These are phyloP conservation scores for Epicoccum nigrum DNA, from an alignment of 2,329 filamentous ascomycete genomes.

Conservation along the genomic window DNA sequence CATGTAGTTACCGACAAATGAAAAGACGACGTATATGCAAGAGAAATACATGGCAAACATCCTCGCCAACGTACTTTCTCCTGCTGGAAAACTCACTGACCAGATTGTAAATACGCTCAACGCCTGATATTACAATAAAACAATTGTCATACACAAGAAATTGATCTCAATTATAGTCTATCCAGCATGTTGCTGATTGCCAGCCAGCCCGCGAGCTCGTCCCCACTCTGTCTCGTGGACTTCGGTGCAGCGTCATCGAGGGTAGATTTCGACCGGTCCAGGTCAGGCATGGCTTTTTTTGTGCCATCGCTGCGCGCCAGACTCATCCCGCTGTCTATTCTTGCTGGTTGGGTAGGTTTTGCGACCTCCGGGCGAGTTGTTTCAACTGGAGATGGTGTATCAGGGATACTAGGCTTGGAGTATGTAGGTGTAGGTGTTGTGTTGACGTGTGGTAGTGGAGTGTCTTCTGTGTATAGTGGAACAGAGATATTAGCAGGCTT, in stretches of 20 bases:
- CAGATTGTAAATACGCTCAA: too few relatives aligned
- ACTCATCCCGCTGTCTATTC: conserved; percentile 7
- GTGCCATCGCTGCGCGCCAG: not conserved
- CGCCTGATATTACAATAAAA: too few relatives aligned
- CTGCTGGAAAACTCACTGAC: too few relatives aligned
- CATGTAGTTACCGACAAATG: too few relatives aligned
- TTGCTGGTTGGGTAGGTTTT: not conserved
- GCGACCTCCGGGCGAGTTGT: not conserved
- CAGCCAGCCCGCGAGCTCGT: conserved; percentile 13
- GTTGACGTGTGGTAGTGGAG: not conserved
- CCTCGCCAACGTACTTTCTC: too few relatives aligned
- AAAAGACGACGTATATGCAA: too few relatives aligned
- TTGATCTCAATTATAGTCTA: conserved; percentile 4
- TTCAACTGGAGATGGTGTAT: not conserved
- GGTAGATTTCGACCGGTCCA: not conserved
- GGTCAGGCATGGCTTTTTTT: not conserved
- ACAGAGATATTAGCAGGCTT: too few relatives aligned
- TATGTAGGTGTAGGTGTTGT: not conserved
- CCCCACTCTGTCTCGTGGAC: conserved; percentile 6
- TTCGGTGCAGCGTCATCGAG: not conserved
- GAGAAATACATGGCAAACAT: too few relatives aligned
- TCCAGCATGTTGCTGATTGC: conserved; percentile 13
- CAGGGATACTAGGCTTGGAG: not conserved
- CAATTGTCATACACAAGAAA: too few relatives aligned
- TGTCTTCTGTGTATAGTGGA: too few relatives aligned